Conservation (phyloP, 441 rosid genomes). For the Hypseocharis bilobata region DNA sequence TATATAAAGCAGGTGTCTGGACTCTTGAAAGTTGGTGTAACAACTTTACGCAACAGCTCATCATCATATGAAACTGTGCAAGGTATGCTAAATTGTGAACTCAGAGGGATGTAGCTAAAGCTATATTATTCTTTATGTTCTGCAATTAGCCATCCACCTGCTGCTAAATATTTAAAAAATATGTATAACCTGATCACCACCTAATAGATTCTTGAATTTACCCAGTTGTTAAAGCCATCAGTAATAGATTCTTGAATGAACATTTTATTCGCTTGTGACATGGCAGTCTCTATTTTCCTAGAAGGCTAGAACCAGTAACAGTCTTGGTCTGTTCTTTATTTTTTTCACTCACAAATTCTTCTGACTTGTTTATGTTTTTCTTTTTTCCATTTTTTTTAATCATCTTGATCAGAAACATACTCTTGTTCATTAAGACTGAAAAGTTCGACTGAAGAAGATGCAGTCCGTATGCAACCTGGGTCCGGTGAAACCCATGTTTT, state of each 20-base stretch:
- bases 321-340: neutral
- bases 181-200: neutral
- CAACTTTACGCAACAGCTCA: constrained; percentile 83
- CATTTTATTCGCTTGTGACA: neutral
- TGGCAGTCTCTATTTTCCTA: neutral
- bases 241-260: neutral
- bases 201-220: neutral
- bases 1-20: constrained; percentile 91
- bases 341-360: neutral
- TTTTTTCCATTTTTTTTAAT: too few relatives aligned
- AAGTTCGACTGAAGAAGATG: constrained; percentile 73
- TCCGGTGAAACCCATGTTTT: constrained; percentile 89
- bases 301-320: neutral
- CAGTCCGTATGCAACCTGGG: constrained; percentile 77
- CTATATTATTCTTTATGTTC: neutral
- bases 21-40: constrained; percentile 73
- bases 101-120: constrained; percentile 17
- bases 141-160: too few relatives aligned
- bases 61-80: constrained; percentile 74
- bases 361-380: neutral
- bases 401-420: constrained; percentile 52
- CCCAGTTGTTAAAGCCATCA: neutral
- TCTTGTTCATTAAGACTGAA: constrained; percentile 68
- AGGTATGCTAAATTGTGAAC: constrained; percentile 42
- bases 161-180: too few relatives aligned